A percentile compares a stretch with the other conserved stretches of the same genome.
Evolutionary conservation across 306 rosid species (phyloP).

Genomic region (Benincasa hispida): DNA sequence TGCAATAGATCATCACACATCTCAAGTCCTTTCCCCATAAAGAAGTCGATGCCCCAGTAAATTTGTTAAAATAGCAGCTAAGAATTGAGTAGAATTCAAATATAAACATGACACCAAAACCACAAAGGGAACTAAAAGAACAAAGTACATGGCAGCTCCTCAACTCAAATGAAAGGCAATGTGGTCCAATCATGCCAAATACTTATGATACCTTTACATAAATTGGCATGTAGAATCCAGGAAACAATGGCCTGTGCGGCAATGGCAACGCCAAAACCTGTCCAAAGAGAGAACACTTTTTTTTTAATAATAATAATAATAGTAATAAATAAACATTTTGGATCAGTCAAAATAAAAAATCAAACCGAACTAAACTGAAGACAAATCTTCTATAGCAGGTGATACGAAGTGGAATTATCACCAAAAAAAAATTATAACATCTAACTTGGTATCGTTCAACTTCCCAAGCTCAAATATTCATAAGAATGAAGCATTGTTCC

Average conservation of each 20-base stretch:
- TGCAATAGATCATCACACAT: conserved; percentile 18
- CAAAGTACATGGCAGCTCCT: neutral
- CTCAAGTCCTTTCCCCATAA: conserved; percentile 1
- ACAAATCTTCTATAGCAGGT: neutral
- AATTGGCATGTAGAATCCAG: conserved; percentile 98
- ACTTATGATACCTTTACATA: conserved; percentile 65
- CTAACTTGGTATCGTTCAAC: neutral
- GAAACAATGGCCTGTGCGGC: conserved; percentile 93
- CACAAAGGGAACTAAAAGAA: neutral
- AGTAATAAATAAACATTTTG: neutral
- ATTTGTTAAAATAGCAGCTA: neutral
- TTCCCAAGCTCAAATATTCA: neutral
- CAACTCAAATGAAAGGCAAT: neutral
- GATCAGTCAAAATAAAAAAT: neutral
- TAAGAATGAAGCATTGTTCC: neutral
- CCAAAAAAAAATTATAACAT: neutral
- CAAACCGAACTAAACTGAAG: neutral
- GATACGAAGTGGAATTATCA: neutral
- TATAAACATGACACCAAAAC: neutral
- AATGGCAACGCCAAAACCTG: conserved; percentile 98
- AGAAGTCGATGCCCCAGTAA: neutral
- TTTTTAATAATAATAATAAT: too few species aligned
- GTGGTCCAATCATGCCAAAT: conserved; percentile 4
- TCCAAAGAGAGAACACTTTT: neutral
- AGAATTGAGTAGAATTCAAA: neutral